phyloP scores from a whole-genome alignment of 768 basidiomycete genomes.

The Russula dissimulans region DNA sequence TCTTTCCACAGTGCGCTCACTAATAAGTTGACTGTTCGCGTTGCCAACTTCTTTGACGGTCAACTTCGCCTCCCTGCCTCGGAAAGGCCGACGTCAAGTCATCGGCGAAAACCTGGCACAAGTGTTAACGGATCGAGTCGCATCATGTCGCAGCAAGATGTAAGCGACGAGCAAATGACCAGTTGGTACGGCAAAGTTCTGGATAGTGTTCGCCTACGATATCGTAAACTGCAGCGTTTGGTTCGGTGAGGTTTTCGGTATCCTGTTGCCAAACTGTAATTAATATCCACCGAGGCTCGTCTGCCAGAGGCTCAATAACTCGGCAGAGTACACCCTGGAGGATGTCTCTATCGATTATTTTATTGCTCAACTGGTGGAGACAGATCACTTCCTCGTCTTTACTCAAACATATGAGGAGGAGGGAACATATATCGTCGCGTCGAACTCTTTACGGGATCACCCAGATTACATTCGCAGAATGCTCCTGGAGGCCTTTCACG shows the following conservation, averaged over 20 bases:
- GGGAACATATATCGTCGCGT: conserved; percentile 87
- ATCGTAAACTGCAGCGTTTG: conserved; percentile 90
- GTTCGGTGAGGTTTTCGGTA: conserved; percentile 48
- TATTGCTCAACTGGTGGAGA: conserved; percentile 66
- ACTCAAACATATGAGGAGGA: conserved; percentile 80
- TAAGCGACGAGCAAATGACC: conserved; percentile 77
- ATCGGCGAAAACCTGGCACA: conserved; percentile 22
- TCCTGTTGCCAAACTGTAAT: conserved; percentile 1
- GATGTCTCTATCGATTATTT: conserved; percentile 67
- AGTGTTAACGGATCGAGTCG: conserved; percentile 18
- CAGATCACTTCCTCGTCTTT: conserved; percentile 91
- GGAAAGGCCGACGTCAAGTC: conserved; percentile 19
- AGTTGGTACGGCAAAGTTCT: conserved; percentile 90
- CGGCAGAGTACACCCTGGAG: conserved; percentile 82
- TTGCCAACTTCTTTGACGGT: conserved; percentile 89
- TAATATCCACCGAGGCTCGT: conserved; percentile 38
- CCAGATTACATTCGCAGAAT: conserved; percentile 72
- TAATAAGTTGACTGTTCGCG: conserved; percentile 85
- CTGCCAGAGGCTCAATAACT: conserved; percentile 85
- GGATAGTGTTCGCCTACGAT: conserved; percentile 83
- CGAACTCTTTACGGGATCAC: conserved; percentile 62
- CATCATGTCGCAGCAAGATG: conserved; percentile 34
- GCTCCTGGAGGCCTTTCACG: conserved; percentile 77
- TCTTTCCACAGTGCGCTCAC: conserved; percentile 61
- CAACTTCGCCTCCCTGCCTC: conserved; percentile 72